Evolutionary conservation across 371 early-diverging fungal species (phyloP), one percentile per base, ranked within the genome.

Genomic region (Mortierella sp.): DNA sequence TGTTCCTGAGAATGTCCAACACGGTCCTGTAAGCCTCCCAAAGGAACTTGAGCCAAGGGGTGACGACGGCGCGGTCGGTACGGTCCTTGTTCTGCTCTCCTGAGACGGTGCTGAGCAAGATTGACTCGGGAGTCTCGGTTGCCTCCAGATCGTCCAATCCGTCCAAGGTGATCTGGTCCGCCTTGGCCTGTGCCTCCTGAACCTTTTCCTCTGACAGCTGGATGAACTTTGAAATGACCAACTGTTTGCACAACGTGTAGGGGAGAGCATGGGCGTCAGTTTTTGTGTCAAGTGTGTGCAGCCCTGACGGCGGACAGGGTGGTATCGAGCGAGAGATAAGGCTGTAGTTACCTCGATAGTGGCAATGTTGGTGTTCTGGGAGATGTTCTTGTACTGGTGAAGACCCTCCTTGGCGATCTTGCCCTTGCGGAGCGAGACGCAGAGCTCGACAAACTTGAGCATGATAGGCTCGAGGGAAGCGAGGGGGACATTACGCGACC

Each of bases 21-120:
- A 95, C 92, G 60, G 95, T 97, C 61, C 99, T 90, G 85, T 97
- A 98, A 19, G 94, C 93, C 84, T 99, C 99, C 99, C 99, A 99
- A 76, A 97, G 87, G 79, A 99, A 96, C 82, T 94, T 95, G 66
- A 99, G 87, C 96, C 97, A 97, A 41, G 99, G 98, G 16, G 98
- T 98, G 52, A 98, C 96, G 34, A 97, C 93, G 58, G 94, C 95
- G 61, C 98, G 93, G 80, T 97, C 97, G 16, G 97, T 95, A 51
- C 97, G 88, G 81, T 98, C 98, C 82, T 95, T 96, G 83, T 80
- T 89, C 80, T 94, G 96, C 64, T 97, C 97, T 42, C 93, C 93
- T 60, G 94, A 94, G 54, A 99, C 96, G 64, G 96, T 93, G 82
- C 94, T 92, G 65, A 96, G 83, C 71, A 97, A 90, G 65, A 98